Evolutionary conservation across 768 basidiomycete species (phyloP).

Genomic region (Boletus huronensis): DNA sequence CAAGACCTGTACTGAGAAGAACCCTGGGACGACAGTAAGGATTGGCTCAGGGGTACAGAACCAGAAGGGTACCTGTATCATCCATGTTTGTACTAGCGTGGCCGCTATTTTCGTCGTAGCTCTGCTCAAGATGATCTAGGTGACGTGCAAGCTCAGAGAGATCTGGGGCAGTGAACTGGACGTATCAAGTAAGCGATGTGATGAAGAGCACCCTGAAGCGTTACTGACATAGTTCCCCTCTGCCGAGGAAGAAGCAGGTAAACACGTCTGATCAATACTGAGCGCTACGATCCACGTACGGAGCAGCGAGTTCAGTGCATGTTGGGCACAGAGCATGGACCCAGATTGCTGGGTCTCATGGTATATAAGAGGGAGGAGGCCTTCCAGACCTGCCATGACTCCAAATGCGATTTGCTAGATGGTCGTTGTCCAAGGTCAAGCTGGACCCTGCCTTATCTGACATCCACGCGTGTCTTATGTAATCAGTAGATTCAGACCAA

Average conservation of each 20-base stretch:
- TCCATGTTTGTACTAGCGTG: slow-evolving; percentile 78
- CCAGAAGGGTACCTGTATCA: slow-evolving; percentile 61
- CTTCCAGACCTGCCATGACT: slow-evolving; percentile 58
- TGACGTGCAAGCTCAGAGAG: slow-evolving; percentile 69
- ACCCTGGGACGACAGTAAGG: slow-evolving; percentile 46
- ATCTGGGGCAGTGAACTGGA: slow-evolving; percentile 75
- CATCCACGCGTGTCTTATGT: slow-evolving; percentile 33
- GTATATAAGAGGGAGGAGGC: slow-evolving; percentile 57
- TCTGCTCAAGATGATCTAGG: slow-evolving; percentile 63
- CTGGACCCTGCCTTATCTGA: slow-evolving; percentile 17
- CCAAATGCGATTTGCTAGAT: slow-evolving; percentile 1
- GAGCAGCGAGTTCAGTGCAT: slow-evolving; percentile 76
- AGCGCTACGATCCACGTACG: slow-evolving; percentile 47
- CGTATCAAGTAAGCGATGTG: slow-evolving; percentile 14
- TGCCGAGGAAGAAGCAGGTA: slow-evolving; percentile 17
- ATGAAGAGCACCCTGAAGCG: background rate
- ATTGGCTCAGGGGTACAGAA: background rate
- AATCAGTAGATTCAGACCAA: slow-evolving; percentile 15
- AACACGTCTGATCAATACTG: slow-evolving; percentile 40
- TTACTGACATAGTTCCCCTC: slow-evolving; percentile 49
- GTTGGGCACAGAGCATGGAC: slow-evolving; percentile 85
- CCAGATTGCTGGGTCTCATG: slow-evolving; percentile 76
- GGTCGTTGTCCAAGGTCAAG: slow-evolving; percentile 15
- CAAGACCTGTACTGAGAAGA: slow-evolving; percentile 89
- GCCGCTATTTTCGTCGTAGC: slow-evolving; percentile 48